Base-by-base conservation (phyloP, 164 flowering plant species). In the Tetrastigma voinierianum region DNA sequence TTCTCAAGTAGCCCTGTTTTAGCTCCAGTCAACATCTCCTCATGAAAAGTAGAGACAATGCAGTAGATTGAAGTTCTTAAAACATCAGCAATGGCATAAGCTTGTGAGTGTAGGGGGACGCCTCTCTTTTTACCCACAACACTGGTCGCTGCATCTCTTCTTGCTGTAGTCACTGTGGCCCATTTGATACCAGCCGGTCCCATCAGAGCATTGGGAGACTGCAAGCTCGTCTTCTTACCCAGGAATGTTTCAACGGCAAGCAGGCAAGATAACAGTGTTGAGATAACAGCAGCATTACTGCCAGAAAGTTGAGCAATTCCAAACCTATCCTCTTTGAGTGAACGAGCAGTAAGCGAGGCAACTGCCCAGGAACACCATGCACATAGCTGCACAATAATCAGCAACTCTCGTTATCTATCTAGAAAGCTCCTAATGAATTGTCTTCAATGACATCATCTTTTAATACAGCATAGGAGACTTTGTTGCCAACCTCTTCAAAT, bases 241-340 rank as follows among this genome's bases (percentile, higher is more conserved):
- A 93, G 80, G 66, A 84, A 80, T 24, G 89, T 77, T 80, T 96
- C 99, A 55, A 89, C 89, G 56, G 90, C 95, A 44, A 96, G 82
- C 47, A 96, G 77, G 70, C 87, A 80, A 24, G 98, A 87, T 17
- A 93, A 44, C 32, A 96, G 81, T 2, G 95, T 80, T 46, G 98
- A 88, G 48, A 91, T 62, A 32, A 81, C 93, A 64, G 81, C 79
- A 54, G 90, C 86, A 70, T 93, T 91, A 82, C 92, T 84, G 16
- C 97, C 96, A 2, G 95, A 77, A 47, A 96, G 89, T 65, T 96
- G 99, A 57, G 98, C 98, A 23, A 91, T 90, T 12, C 99, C 98
- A 62, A 80, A 90, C 52, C 88, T 76, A 72, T 96, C 99, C 72
- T 96, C 99, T 57, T 71, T 80, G 61, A 63, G 95, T 6, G 99